Percentiles rank a stretch among this genome's conserved stretches.
phyloP scores from a whole-genome alignment of 192 early-diverging fungal genomes.

The Umbelopsis sp. region DNA sequence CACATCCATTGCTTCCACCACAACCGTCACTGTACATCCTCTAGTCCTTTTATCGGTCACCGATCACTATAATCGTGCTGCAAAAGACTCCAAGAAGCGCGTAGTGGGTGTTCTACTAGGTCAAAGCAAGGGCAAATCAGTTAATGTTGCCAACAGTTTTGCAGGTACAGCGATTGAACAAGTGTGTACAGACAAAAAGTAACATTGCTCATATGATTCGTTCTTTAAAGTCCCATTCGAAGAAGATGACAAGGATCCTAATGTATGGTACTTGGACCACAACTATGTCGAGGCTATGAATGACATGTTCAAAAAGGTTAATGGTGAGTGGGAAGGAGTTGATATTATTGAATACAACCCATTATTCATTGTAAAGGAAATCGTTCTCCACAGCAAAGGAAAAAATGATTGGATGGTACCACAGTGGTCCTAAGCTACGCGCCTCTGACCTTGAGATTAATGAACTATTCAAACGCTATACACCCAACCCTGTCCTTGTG shows the following conservation, averaged over 20 bases:
- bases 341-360: background rate
- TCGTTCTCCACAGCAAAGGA: conserved; percentile 72
- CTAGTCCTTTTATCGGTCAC: conserved; percentile 97
- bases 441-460: conserved; percentile 97
- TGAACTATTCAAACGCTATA: conserved; percentile 95
- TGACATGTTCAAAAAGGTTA: conserved; percentile 99
- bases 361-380: background rate
- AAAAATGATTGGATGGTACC: conserved; percentile 98
- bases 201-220: background rate
- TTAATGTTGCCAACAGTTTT: conserved; percentile 98
- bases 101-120: conserved; percentile 97
- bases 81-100: conserved; percentile 92
- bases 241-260: conserved; percentile 98
- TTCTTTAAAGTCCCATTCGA: conserved; percentile 91
- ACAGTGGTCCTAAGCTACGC: conserved; percentile 97
- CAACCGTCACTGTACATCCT: conserved; percentile 89
- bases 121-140: conserved; percentile 80
- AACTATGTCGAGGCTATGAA: conserved; percentile 99
- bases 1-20: conserved; percentile 47
- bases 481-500: conserved; percentile 94
- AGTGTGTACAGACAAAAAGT: no score
- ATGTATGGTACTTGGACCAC: conserved; percentile 99
- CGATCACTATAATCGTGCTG: conserved; percentile 98
- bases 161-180: conserved; percentile 66
- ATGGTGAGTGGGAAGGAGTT: conserved; percentile 63